Base-by-base conservation (phyloP, 2,329 filamentous ascomycete species). In the Triangularia setosa region DNA sequence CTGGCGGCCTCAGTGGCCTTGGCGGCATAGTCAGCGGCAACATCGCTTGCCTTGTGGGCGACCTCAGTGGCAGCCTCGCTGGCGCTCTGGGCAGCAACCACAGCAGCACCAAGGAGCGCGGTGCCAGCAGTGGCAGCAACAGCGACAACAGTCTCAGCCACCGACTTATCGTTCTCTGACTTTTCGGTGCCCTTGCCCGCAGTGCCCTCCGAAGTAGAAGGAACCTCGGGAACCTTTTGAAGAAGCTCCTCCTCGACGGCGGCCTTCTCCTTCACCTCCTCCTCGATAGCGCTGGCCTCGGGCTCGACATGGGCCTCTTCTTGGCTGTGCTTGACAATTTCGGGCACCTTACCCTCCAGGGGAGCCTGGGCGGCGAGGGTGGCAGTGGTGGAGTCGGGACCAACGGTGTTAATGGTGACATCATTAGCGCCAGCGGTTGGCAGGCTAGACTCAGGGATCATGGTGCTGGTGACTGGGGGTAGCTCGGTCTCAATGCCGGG, bases 391-490 rank as follows among this genome's bases (percentile, higher is more conserved):
- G 89, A 76, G 75, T 79, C 70, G 77, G 86, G 70, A 70, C 79
- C 75, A 57, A 79, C 81, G n/a, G 81, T 84, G 71, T 80, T 84
- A 69, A 87, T 83, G 60, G 79, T 78, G 58, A 78, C 79, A 62
- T 79, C 78, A 27, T 74, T 75, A 64, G 72, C 72, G 61, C 75
- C 73, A 33, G 73, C 71, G 61, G 93, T 89, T 12, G 91, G 90
- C 68, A 95, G 82, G 76, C 90, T 91, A 7, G 91, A 94, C 78
- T 96, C 92, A 18, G 92, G 92, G 68, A 95, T 93, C 75, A 91
- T 80, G 76, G 83, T 88, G 67, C 81, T 83, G 55, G 84, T 80
- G 63, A 88, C 77, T 9, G 83, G 80, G 28, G 87, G 85, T 35
- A 88, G 74, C 63, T 81, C 77, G 58, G 82, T 78, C 6, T 78